Evolutionary conservation across 208 protist species (phyloP).

Genomic region (Leishmania martiniquensis): DNA sequence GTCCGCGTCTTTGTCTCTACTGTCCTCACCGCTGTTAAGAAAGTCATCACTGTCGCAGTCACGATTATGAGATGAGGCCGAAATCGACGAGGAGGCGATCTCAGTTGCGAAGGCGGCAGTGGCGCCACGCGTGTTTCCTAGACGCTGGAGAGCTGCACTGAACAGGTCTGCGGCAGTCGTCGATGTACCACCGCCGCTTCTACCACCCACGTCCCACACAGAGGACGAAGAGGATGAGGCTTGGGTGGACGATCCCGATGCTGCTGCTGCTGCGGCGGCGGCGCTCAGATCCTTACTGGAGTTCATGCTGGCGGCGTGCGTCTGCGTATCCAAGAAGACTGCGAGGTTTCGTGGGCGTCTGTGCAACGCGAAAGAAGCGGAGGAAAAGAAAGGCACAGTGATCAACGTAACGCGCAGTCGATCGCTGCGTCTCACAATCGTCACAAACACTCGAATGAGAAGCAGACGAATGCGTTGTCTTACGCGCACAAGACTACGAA

Average conservation of each 20-base stretch:
- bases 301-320: background rate
- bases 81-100: background rate
- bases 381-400: background rate
- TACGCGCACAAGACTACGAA: background rate
- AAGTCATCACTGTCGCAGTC: constrained; percentile 33
- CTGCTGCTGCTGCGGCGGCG: background rate
- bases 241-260: background rate
- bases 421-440: background rate
- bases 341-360: background rate
- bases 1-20: background rate
- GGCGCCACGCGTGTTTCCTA: background rate
- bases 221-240: background rate
- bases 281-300: background rate
- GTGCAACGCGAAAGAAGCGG: background rate
- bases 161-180: background rate
- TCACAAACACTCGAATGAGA: background rate
- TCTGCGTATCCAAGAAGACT: background rate
- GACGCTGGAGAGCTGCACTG: constrained; percentile 8
- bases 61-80: constrained; percentile 7
- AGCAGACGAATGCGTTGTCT: background rate
- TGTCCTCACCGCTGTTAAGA: constrained; percentile 23
- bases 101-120: background rate
- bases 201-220: background rate
- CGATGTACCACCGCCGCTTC: background rate
- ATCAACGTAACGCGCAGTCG: background rate